These are phyloP conservation scores for Trypanosoma avium DNA, from an alignment of 208 protist genomes.

Conservation along the genomic window DNA sequence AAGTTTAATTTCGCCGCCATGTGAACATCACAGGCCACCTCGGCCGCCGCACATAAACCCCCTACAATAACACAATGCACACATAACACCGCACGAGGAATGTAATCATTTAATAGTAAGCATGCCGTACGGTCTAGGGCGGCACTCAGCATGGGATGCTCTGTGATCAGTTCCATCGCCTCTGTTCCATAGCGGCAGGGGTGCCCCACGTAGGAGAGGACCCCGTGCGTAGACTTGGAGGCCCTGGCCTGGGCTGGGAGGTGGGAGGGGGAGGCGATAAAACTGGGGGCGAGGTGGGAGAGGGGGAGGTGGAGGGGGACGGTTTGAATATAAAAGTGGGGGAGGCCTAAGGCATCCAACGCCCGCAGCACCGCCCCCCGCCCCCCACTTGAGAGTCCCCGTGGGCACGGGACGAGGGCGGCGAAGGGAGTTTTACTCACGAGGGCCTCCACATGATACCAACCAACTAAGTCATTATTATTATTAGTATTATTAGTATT, in stretches of 20 bases:
- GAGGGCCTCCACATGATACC: slow-evolving; percentile 57
- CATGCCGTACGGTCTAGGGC: slow-evolving; percentile 49
- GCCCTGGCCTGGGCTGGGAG: slow-evolving; percentile 18
- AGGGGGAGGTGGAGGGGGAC: slow-evolving; percentile 47
- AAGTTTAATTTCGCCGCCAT: slow-evolving; percentile 41
- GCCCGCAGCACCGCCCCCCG: slow-evolving; percentile 22
- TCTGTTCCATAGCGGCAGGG: slow-evolving; percentile 46
- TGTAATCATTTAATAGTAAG: slow-evolving; percentile 61
- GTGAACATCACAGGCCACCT: slow-evolving; percentile 49
- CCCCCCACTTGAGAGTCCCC: slow-evolving; percentile 29
- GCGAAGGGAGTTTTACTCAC: slow-evolving; percentile 54
- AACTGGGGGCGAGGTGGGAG: slow-evolving; percentile 45
- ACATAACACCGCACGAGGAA: slow-evolving; percentile 37
- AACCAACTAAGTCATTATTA: too few relatives aligned
- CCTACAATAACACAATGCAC: slow-evolving; percentile 46
- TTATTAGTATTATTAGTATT: too few relatives aligned
- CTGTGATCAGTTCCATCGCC: slow-evolving; percentile 33
- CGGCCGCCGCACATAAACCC: slow-evolving; percentile 55
- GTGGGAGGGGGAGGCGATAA: slow-evolving; percentile 43
- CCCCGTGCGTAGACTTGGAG: slow-evolving; percentile 31
- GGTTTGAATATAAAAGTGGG: slow-evolving; percentile 56
- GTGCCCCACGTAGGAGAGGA: slow-evolving; percentile 37
- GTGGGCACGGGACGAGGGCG: slow-evolving; percentile 57
- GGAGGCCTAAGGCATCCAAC: slow-evolving; percentile 52
- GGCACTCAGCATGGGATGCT: slow-evolving; percentile 27